Evolutionary conservation across 2,329 filamentous ascomycete species (phyloP).

Genomic region (Nemania sp.): DNA sequence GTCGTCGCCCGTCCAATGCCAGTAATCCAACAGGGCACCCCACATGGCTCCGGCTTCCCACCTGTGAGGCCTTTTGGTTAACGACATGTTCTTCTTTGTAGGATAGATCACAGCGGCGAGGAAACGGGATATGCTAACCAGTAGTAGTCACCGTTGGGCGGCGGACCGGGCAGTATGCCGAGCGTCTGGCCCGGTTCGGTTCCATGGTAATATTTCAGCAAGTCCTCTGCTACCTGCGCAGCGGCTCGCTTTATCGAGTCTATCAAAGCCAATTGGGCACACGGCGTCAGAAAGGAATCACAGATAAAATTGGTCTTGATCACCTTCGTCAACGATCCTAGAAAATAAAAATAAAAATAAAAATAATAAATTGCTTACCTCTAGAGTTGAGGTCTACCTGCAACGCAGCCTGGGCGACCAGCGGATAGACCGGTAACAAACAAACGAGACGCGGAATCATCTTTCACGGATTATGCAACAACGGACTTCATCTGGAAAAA

Average conservation of each 20-base stretch:
- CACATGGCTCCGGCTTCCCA: conserved; percentile 61
- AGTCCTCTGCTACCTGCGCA: conserved; percentile 35
- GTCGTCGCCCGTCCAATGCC: conserved; percentile 58
- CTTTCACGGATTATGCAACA: conserved; percentile 7
- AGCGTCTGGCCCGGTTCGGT: conserved; percentile 50
- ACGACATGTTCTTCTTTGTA: background rate
- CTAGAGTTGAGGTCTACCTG: conserved; percentile 35
- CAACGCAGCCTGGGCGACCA: conserved; percentile 35
- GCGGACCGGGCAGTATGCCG: conserved; percentile 38
- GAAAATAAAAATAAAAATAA: background rate
- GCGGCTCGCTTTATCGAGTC: conserved; percentile 38
- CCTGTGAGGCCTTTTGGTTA: conserved; percentile 42
- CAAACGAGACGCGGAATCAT: conserved; percentile 31
- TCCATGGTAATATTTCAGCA: conserved; percentile 37
- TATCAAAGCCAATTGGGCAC: conserved; percentile 12
- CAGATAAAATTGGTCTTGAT: background rate
- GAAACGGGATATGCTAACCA: conserved; percentile 30
- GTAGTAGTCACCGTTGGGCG: conserved; percentile 37
- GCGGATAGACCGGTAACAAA: conserved; percentile 33
- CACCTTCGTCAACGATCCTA: background rate
- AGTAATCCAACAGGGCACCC: conserved; percentile 58
- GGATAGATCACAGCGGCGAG: background rate
- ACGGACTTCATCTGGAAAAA: background rate
- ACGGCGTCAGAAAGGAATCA: background rate
- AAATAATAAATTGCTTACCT: no score